phyloP scores from a whole-genome alignment of 179 eudicot species.

The Vitellaria paradoxa region DNA sequence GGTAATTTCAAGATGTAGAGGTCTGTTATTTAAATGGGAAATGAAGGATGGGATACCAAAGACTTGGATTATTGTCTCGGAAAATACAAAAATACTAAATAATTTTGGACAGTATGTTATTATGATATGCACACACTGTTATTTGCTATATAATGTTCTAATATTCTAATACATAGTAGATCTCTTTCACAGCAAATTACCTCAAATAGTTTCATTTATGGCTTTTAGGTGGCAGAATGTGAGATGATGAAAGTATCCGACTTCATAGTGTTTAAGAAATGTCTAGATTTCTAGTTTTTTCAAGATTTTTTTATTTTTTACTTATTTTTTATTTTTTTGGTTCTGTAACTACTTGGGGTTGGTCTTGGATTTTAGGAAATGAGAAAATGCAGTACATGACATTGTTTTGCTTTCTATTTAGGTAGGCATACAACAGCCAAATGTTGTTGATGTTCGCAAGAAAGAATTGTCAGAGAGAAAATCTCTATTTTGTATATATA shows the following conservation, averaged over 20 bases:
- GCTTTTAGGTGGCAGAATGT: background rate
- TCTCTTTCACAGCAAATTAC: no score
- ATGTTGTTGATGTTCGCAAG: background rate
- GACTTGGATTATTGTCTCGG: background rate
- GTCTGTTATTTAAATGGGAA: background rate
- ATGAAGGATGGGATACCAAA: background rate
- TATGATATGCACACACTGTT: no score
- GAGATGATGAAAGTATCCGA: background rate
- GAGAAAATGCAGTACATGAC: no score
- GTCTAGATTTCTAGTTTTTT: background rate
- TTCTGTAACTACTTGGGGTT: background rate
- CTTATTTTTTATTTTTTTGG: background rate
- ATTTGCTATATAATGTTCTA: background rate
- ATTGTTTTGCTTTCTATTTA: background rate
- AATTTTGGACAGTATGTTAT: no score
- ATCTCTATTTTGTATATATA: no score
- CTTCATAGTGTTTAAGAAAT: background rate
- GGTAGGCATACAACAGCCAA: background rate
- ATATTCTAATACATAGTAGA: background rate
- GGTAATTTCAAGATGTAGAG: conserved; percentile 38
- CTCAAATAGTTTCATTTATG: background rate
- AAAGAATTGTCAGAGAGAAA: no score
- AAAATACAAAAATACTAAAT: background rate
- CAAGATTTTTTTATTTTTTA: background rate
- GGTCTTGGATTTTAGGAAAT: background rate